Evolutionary conservation across 2,329 filamentous ascomycete genomes (phyloP).

Genomic region (Xylaria sp.): DNA sequence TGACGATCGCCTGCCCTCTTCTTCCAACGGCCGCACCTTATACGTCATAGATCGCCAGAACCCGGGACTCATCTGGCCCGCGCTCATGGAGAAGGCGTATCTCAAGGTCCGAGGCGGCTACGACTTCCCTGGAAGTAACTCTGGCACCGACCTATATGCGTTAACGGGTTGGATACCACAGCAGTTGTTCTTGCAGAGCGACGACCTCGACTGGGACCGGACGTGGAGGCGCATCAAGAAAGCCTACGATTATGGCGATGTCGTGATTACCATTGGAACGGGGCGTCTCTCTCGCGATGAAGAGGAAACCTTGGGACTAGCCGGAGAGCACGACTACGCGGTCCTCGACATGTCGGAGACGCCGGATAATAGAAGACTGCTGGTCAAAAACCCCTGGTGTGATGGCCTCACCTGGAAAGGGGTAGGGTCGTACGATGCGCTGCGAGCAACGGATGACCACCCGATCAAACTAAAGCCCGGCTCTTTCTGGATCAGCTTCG

Average conservation of each 20-base stretch:
- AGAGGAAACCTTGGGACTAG: constrained; percentile 79
- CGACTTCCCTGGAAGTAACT: constrained; percentile 97
- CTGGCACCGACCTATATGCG: constrained; percentile 90
- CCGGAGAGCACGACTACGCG: constrained; percentile 92
- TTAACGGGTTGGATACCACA: constrained; percentile 96
- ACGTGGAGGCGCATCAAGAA: constrained; percentile 79
- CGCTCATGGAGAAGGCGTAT: constrained; percentile 93
- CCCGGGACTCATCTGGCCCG: constrained; percentile 83
- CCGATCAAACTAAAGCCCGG: constrained; percentile 57
- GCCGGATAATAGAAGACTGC: constrained; percentile 65
- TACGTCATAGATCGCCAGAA: constrained; percentile 88
- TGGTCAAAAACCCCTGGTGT: constrained; percentile 97
- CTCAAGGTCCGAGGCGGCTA: constrained; percentile 94
- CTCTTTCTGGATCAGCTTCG: constrained; percentile 92
- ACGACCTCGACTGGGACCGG: constrained; percentile 74
- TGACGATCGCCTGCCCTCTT: constrained; percentile 83
- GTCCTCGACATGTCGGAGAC: constrained; percentile 75
- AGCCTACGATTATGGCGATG: constrained; percentile 76
- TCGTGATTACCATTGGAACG: constrained; percentile 88
- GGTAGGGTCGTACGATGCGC: constrained; percentile 39
- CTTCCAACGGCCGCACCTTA: constrained; percentile 72
- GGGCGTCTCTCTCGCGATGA: constrained; percentile 77
- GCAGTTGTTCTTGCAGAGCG: constrained; percentile 86
- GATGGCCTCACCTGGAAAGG: constrained; percentile 77
- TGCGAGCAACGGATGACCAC: constrained; percentile 25